Percentiles rank a stretch among this genome's conserved stretches.
Conservation (phyloP, 1,139 yeast species). For the Suhomyces wounanorum region DNA sequence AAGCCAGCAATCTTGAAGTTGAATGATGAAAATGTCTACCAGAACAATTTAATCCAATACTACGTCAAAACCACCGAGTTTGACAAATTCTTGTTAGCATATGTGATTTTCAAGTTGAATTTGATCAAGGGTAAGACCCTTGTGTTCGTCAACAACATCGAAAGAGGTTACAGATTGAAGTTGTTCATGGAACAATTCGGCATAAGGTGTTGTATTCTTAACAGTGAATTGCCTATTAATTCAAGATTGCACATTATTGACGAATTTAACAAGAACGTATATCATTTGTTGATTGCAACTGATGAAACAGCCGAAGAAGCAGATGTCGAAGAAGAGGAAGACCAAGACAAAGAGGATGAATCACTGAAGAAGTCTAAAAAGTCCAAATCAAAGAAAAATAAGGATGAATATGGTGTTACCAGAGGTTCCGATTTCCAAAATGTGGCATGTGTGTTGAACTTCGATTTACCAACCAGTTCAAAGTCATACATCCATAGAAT, state of each 20-base stretch:
- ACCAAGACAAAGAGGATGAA: slow-evolving; percentile 24
- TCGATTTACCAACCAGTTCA: slow-evolving; percentile 90
- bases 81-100: slow-evolving; percentile 87
- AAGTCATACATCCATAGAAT: slow-evolving; percentile 90
- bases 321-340: slow-evolving; percentile 53
- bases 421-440: slow-evolving; percentile 97
- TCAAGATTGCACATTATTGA: slow-evolving; percentile 95
- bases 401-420: slow-evolving; percentile 83
- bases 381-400: slow-evolving; percentile 50
- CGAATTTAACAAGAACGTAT: slow-evolving; percentile 89
- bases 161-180: slow-evolving; percentile 91
- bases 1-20: slow-evolving; percentile 82
- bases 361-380: slow-evolving; percentile 16
- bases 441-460: slow-evolving; percentile 94
- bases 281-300: slow-evolving; percentile 87
- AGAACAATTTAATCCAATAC: slow-evolving; percentile 73
- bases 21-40: slow-evolving; percentile 61
- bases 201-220: slow-evolving; percentile 81
- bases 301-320: slow-evolving; percentile 70
- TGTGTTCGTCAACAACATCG: slow-evolving; percentile 89
- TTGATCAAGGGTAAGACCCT: slow-evolving; percentile 90
- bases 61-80: slow-evolving; percentile 85
- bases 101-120: slow-evolving; percentile 86
- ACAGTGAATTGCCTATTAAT: slow-evolving; percentile 89
- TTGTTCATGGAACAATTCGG: slow-evolving; percentile 95